phyloP scores from a whole-genome alignment of 2,329 filamentous ascomycete species.

The Penicillium janthinellum region DNA sequence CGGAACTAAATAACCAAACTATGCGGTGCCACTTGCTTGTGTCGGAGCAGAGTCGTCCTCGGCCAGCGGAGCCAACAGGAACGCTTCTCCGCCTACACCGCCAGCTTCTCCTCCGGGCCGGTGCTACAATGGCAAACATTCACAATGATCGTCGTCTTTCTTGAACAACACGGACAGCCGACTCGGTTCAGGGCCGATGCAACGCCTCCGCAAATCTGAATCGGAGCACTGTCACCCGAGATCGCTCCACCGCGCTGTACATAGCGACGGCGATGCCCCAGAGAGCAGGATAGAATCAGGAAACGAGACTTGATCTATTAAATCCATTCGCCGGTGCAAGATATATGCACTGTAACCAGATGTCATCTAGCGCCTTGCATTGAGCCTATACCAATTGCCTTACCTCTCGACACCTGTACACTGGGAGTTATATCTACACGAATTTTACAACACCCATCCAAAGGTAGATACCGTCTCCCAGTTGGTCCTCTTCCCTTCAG shows the following conservation, averaged over 20 bases:
- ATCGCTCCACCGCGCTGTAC: slow-evolving; percentile 17
- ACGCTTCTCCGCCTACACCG: neutral
- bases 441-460: neutral
- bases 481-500: neutral
- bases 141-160: neutral
- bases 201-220: neutral
- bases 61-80: neutral
- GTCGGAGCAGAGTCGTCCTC: slow-evolving; percentile 4
- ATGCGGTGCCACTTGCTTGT: too few species aligned
- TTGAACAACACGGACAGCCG: slow-evolving; percentile 2
- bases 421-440: neutral
- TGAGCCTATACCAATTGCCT: neutral
- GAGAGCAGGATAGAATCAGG: neutral
- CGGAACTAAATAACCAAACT: neutral
- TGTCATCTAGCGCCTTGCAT: neutral
- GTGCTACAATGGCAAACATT: neutral
- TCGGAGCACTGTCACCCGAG: slow-evolving; percentile 35
- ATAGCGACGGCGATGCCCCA: slow-evolving; percentile 10
- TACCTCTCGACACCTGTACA: neutral
- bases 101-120: neutral
- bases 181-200: slow-evolving; percentile 20
- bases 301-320: too few species aligned
- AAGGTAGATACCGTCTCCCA: slow-evolving; percentile 1
- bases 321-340: neutral
- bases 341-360: neutral